These are phyloP conservation scores for Mycena vulgaris DNA, from an alignment of 768 basidiomycete genomes.

Conservation along the genomic window DNA sequence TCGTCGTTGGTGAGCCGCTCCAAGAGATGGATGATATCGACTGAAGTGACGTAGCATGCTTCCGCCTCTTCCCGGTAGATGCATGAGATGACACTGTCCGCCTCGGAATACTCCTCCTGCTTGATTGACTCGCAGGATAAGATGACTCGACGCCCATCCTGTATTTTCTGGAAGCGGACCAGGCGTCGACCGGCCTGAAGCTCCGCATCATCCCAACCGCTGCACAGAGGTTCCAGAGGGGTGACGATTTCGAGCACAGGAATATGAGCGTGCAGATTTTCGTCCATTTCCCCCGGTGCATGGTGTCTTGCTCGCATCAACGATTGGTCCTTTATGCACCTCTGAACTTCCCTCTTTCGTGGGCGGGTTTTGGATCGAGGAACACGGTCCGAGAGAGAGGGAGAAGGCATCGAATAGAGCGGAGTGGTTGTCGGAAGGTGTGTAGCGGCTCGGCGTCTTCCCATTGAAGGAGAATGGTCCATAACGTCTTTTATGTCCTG, in stretches of 20 bases:
- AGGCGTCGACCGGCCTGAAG: conserved; percentile 81
- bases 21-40: conserved; percentile 95
- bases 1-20: conserved; percentile 82
- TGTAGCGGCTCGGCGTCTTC: conserved; percentile 35
- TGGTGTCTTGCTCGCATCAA: conserved; percentile 60
- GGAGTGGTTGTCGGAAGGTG: conserved; percentile 35
- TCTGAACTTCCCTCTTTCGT: conserved; percentile 18
- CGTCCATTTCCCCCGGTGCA: conserved; percentile 45
- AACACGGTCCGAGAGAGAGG: conserved; percentile 39
- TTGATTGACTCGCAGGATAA: conserved; percentile 84
- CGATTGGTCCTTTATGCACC: conserved; percentile 56
- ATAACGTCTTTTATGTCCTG: background rate
- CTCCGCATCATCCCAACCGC: conserved; percentile 78
- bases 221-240: conserved; percentile 68
- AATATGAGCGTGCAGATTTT: conserved; percentile 65
- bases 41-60: conserved; percentile 91
- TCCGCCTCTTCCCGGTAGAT: conserved; percentile 88
- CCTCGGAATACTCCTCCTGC: conserved; percentile 80
- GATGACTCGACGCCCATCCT: conserved; percentile 82
- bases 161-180: conserved; percentile 86
- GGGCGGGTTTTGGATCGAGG: conserved; percentile 33
- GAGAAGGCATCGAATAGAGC: conserved; percentile 35
- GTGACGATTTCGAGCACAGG: conserved; percentile 75
- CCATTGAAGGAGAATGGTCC: conserved; percentile 20
- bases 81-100: conserved; percentile 92